phyloP scores from a whole-genome alignment of 139 green algal species.

The Microglena sp. region DNA sequence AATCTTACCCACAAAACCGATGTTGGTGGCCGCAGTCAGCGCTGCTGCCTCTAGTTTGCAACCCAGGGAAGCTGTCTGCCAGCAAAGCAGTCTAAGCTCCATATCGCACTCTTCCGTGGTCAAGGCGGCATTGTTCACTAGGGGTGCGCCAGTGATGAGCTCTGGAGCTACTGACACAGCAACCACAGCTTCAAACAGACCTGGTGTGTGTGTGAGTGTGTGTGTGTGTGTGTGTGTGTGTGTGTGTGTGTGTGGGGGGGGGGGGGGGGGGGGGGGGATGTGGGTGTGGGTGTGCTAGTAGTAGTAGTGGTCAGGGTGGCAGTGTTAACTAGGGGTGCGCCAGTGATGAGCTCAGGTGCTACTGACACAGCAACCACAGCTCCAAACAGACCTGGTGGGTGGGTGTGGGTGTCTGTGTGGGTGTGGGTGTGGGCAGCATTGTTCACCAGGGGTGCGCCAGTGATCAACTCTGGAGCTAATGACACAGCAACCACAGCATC shows the following conservation, averaged over 20 bases:
- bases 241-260: no score
- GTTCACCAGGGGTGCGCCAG: slow-evolving; percentile 12
- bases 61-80: slow-evolving; percentile 2
- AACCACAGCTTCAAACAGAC: slow-evolving; percentile 17
- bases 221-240: background rate
- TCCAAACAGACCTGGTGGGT: slow-evolving; percentile 13
- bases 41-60: background rate
- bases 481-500: slow-evolving; percentile 20
- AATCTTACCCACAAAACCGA: slow-evolving; percentile 8
- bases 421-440: slow-evolving; percentile 2
- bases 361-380: slow-evolving; percentile 21
- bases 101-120: slow-evolving; percentile 25
- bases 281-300: no score
- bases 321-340: slow-evolving; percentile 7
- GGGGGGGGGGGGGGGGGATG: no score
- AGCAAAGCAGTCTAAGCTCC: slow-evolving; percentile 37
- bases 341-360: slow-evolving; percentile 22
- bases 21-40: background rate
- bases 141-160: slow-evolving; percentile 6
- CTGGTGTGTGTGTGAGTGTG: background rate
- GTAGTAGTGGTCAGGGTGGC: slow-evolving; percentile 21
- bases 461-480: slow-evolving; percentile 22
- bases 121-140: slow-evolving; percentile 16
- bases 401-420: background rate
- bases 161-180: slow-evolving; percentile 30